Conservation (phyloP, 805 yeast genomes). For the Metschnikowia orientalis region DNA sequence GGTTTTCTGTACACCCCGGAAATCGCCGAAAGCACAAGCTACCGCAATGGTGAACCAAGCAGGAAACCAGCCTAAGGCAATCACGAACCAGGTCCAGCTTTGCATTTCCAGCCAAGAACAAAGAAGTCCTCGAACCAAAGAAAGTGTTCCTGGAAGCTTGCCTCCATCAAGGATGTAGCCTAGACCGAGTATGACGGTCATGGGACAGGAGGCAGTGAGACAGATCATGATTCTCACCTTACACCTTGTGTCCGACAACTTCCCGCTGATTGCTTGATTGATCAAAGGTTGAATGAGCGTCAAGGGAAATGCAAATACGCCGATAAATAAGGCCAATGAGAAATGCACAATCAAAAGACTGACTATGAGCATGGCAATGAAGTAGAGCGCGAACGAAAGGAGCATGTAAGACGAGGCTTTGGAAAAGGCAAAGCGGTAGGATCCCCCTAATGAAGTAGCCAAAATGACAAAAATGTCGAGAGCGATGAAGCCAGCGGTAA, state of each 20-base stretch:
- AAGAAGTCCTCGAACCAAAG: constrained; percentile 48
- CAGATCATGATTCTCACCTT: constrained; percentile 29
- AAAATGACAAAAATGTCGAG: constrained; percentile 5
- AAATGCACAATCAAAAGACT: constrained; percentile 80
- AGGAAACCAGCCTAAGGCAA: constrained; percentile 77
- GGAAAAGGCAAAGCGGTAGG: constrained; percentile 13
- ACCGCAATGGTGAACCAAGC: constrained; percentile 54
- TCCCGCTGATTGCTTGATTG: constrained; percentile 11
- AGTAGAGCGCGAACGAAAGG: constrained; percentile 47
- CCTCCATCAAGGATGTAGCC: constrained; percentile 25
- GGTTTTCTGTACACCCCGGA: constrained; percentile 5
- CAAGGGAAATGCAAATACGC: constrained; percentile 71
- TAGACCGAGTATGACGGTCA: constrained; percentile 24
- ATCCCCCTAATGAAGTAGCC: constrained; percentile 2
- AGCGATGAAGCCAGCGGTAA: constrained; percentile 1
- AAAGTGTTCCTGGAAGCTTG: constrained; percentile 29
- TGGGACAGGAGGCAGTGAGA: constrained; percentile 51
- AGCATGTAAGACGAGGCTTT: constrained; percentile 23
- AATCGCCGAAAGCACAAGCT: constrained; percentile 29
- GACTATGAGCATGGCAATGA: constrained; percentile 63
- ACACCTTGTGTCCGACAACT: constrained; percentile 8
- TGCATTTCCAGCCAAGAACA: constrained; percentile 65
- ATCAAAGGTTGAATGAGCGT: constrained; percentile 49
- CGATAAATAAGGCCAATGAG: constrained; percentile 69
- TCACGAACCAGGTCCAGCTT: constrained; percentile 81